Evolutionary conservation across 2,329 filamentous ascomycete genomes (phyloP).

Genomic region (Paraphaeosphaeria sporulosa): DNA sequence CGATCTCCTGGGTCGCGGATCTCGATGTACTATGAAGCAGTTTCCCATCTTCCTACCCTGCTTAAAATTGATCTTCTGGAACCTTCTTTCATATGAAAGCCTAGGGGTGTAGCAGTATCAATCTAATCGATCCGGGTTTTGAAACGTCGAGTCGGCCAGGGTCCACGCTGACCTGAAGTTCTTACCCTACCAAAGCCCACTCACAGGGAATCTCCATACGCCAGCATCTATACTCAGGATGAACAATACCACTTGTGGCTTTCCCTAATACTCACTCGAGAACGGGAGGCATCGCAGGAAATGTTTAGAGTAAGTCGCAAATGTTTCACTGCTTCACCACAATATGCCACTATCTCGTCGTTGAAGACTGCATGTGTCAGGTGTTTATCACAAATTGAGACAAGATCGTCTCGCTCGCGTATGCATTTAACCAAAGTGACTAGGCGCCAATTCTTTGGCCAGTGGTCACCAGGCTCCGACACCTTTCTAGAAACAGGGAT

Average conservation of each 20-base stretch:
- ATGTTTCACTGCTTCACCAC: neutral
- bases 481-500: slow-evolving; percentile 36
- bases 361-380: slow-evolving; percentile 15
- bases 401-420: slow-evolving; percentile 23
- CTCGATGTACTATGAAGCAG: neutral
- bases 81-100: slow-evolving; percentile 24
- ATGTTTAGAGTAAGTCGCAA: neutral
- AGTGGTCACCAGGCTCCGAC: slow-evolving; percentile 24
- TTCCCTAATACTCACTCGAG: neutral
- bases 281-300: neutral
- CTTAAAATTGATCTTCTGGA: slow-evolving; percentile 32
- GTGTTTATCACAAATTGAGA: slow-evolving; percentile 16
- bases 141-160: slow-evolving; percentile 23
- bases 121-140: slow-evolving; percentile 31
- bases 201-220: neutral
- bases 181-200: neutral
- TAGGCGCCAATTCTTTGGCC: slow-evolving; percentile 21
- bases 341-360: slow-evolving; percentile 15
- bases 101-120: slow-evolving; percentile 16
- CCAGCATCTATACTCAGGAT: neutral
- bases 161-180: neutral
- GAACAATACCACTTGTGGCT: neutral
- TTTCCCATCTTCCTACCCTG: slow-evolving; percentile 24
- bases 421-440: slow-evolving; percentile 29
- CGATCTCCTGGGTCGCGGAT: slow-evolving; percentile 17